Evolutionary conservation across 2,329 filamentous ascomycete species (phyloP).

Genomic region (Davidsoniella neocaledoniae): DNA sequence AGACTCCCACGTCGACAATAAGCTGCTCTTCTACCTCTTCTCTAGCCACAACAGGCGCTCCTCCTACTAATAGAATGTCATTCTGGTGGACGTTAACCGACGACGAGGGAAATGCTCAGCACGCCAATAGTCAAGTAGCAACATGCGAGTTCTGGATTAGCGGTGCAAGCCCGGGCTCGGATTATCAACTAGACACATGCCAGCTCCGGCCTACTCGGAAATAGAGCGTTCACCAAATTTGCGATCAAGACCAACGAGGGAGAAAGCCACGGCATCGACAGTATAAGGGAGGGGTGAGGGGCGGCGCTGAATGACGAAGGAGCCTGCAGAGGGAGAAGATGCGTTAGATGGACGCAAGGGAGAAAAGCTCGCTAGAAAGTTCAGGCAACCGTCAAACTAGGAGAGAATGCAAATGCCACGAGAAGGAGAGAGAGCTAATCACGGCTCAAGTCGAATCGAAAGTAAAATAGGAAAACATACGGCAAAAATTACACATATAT

Average conservation of each 20-base stretch:
- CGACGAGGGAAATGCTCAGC: not conserved
- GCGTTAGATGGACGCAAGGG: not conserved
- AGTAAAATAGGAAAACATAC: too few relatives aligned
- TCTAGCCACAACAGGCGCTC: too few relatives aligned
- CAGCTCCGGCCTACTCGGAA: too few relatives aligned
- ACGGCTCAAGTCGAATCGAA: too few relatives aligned
- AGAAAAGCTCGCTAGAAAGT: not conserved
- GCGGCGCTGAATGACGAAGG: conserved; percentile 4
- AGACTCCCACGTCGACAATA: too few relatives aligned
- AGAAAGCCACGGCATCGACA: not conserved
- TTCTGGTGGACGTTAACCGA: conserved; percentile 5
- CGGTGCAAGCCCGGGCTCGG: too few relatives aligned
- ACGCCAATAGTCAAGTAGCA: not conserved
- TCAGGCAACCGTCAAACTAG: not conserved
- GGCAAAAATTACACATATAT: too few relatives aligned
- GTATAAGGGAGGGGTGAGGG: not conserved
- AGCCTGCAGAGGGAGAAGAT: not conserved
- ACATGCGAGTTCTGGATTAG: not conserved
- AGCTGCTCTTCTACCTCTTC: too few relatives aligned
- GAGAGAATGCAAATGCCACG: not conserved
- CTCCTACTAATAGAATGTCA: not conserved
- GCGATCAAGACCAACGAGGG: not conserved
- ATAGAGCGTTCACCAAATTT: too few relatives aligned
- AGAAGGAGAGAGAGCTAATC: not conserved
- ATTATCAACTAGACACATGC: too few relatives aligned